Base-by-base conservation (phyloP, 139 green algal genomes). In the Picochlorum sp. region DNA sequence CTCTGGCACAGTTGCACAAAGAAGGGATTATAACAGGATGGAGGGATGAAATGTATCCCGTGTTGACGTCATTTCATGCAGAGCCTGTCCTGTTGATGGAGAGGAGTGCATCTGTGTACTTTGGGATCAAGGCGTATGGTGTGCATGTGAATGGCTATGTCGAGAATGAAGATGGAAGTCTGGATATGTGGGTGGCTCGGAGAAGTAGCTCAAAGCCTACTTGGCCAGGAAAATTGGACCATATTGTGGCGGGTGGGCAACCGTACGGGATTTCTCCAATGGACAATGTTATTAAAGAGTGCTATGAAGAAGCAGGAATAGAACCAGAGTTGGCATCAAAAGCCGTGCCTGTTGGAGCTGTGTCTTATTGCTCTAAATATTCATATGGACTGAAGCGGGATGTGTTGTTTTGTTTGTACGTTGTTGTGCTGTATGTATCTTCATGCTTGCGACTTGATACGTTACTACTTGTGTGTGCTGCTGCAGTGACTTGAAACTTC, bases 251-350 rank as follows among this genome's bases (percentile, higher is more conserved):
- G 2, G 91, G 92, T 2, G 92, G 92, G 45, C 82, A 95, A 81
- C 88, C 88, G 0, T 70, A 87, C 49, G 83, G 81, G 4, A 65
- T 95, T 5, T 83, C 74, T 66, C 74, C 61, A 23, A 26, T 26
- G 15, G 89, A 89, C 0, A 97, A 97, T 63, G 82, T 97, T 57
- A 61, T 91, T 10, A 97, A 98, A 77, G 92, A 98, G 81, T 95
- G 87, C 45, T 66, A 69, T 23, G 92, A 98, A 76, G 92, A 98
- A 78, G 92, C 92, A 18, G 72, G 84, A 63, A 88, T 98, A 11
- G 85, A 90, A 0, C 13, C 30, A 1, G 57, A 81, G 14, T 65
- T 97, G 26, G 88, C 90, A 15, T 15, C 34, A 23, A 64, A 45
- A 2, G 85, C 78, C 24, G 13, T 31, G 45, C 23, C 82, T 0